Base-by-base conservation (phyloP, 192 early-diverging fungal genomes). In the Coemansia sp. region DNA sequence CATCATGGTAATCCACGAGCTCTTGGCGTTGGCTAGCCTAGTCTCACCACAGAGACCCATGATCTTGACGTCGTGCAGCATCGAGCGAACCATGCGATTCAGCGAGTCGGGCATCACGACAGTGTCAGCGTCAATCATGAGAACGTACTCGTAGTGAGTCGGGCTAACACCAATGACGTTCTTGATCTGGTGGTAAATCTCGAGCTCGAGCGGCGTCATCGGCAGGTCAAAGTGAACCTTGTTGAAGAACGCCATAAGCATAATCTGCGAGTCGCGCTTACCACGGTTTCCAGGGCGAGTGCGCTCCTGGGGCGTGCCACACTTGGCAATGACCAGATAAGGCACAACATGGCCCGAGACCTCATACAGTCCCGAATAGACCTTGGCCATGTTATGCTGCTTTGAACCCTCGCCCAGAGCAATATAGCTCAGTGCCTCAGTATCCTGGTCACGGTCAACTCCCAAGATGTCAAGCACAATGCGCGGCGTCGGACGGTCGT, bases 181-280 rank as follows among this genome's bases (percentile, higher is more conserved):
- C 83, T 98, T 95, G 84, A 98, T 94, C 64, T 96, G 94, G 80
- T 96, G 93, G 82, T 91, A 96, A 47, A 98, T 86, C 69, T 98
- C 94, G 33, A 98, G 85, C 71, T 98, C 94, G 59, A 98, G 81
- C 11, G 94, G 93, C 23, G 87, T 87, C 94, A 98, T 96, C 17
- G 90, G 81, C 55, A 85, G 80, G 60, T 95, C 88, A 71, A 92
- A 96, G 72, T 96, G 93, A 5, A 98, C 93, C 62, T 93, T 87
- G 66, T 93, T 93, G 66, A 98, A 81, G 84, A 96, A 98, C 19
- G 86, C 80, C 96, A 98, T 98, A 67, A 96, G 81, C 37, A 98
- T 85, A 80, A 98, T 87, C 71, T 98, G 96, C 52, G 96, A 98
- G 78, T 98, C 96, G 46, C 96, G 92, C 80, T 98, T 98, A 62